phyloP scores from a whole-genome alignment of 257 asterid species.

The Plectranthus barbatus region DNA sequence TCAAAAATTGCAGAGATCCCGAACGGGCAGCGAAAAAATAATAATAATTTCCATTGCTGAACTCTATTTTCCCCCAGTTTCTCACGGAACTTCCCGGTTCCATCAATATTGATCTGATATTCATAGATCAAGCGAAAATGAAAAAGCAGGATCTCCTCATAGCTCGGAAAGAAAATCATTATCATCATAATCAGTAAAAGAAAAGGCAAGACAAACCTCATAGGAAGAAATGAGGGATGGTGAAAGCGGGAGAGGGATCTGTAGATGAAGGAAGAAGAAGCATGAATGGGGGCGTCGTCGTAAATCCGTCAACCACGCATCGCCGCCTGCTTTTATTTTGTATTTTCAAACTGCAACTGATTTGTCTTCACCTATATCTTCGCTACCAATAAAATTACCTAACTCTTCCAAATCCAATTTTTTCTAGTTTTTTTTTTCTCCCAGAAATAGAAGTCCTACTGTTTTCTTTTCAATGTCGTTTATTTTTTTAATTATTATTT shows the following conservation, averaged over 20 bases:
- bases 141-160: background rate
- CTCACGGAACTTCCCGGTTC: background rate
- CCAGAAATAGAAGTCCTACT: too few relatives aligned
- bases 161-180: too few relatives aligned
- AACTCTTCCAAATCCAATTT: background rate
- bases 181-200: background rate
- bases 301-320: conserved; percentile 1
- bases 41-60: background rate
- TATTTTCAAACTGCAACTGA: background rate
- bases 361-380: background rate
- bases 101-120: background rate
- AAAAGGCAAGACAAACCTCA: background rate
- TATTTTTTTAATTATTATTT: too few relatives aligned
- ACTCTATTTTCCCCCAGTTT: background rate
- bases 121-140: too few relatives aligned
- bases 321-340: background rate
- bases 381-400: background rate
- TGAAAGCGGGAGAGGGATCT: background rate
- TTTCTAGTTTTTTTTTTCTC: too few relatives aligned
- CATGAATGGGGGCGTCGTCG: background rate
- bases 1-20: background rate
- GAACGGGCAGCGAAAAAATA: background rate
- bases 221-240: background rate
- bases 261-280: background rate
- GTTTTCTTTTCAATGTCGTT: too few relatives aligned